Conservation (phyloP, 106 monocot species). For the Amphibolis antarctica region DNA sequence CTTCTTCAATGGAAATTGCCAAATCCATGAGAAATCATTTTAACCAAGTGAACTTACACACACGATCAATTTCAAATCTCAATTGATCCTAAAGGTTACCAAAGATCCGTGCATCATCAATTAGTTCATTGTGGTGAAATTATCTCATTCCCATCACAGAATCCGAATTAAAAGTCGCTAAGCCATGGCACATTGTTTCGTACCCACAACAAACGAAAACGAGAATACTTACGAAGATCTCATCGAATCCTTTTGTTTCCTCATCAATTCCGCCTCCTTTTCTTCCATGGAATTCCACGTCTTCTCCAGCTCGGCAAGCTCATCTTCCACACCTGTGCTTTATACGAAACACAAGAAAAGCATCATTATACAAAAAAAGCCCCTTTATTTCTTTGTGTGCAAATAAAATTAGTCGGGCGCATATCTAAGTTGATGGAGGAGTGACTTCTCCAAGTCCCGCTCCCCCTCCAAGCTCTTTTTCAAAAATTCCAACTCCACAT, state of each 20-base stretch:
- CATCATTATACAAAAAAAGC: background rate
- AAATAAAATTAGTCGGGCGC: background rate
- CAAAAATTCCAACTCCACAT: background rate
- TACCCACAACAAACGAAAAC: background rate
- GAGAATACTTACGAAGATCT: conserved; percentile 8
- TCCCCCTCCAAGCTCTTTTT: background rate
- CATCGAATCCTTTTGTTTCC: conserved; percentile 2
- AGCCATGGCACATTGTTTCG: background rate
- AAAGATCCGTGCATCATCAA: too few relatives aligned
- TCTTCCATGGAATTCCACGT: background rate
- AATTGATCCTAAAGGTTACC: too few relatives aligned
- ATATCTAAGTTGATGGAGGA: background rate
- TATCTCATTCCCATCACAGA: background rate
- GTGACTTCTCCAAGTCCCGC: background rate
- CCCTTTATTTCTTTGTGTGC: background rate
- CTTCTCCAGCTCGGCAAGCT: conserved; percentile 1
- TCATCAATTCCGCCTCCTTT: background rate
- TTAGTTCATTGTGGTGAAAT: background rate
- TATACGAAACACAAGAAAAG: background rate
- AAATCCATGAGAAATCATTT: background rate
- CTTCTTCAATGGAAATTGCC: too few relatives aligned
- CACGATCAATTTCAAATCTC: too few relatives aligned
- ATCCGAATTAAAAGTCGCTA: too few relatives aligned
- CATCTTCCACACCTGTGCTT: background rate
- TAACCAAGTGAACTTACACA: background rate